These are phyloP conservation scores for Capronia coronata DNA, from an alignment of 2,329 filamentous ascomycete genomes.

Conservation along the genomic window DNA sequence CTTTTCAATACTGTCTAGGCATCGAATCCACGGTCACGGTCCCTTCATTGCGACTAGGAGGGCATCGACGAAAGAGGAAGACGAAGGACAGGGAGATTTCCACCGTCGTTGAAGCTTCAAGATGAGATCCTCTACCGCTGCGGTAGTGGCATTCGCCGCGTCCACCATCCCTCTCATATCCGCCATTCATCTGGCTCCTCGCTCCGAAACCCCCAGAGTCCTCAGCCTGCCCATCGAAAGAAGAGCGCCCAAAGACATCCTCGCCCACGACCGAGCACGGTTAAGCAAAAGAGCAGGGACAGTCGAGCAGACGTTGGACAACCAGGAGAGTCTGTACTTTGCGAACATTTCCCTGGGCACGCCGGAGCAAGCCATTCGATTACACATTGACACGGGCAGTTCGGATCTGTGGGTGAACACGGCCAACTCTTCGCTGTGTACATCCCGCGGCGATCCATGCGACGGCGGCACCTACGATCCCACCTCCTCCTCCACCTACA, in stretches of 20 bases:
- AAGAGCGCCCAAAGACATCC: constrained; percentile 16
- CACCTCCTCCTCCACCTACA: constrained; percentile 68
- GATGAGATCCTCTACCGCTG: constrained; percentile 14
- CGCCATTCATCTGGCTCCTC: constrained; percentile 25
- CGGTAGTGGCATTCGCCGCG: constrained; percentile 9
- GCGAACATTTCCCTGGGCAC: constrained; percentile 53
- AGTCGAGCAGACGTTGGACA: constrained; percentile 24
- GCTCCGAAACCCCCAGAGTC: constrained; percentile 24
- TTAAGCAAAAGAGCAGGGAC: constrained; percentile 17
- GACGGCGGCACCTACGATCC: constrained; percentile 59
- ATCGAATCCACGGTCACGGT: too few relatives aligned
- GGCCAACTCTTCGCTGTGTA: constrained; percentile 55
- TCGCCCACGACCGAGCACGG: constrained; percentile 22
- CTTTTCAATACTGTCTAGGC: too few relatives aligned
- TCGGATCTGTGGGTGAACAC: constrained; percentile 64
- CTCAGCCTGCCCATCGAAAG: constrained; percentile 24
- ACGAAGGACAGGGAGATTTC: neutral
- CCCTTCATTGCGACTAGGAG: neutral
- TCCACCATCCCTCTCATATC: constrained; percentile 20
- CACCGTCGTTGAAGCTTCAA: neutral
- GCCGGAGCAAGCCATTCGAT: constrained; percentile 47
- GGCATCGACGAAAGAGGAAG: neutral
- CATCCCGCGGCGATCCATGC: constrained; percentile 47
- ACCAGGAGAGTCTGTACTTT: constrained; percentile 40
- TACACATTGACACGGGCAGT: constrained; percentile 58